Evolutionary conservation across 139 green algal genomes (phyloP), one percentile per base, ranked within the genome.

Genomic region (Choricystis sp.): DNA sequence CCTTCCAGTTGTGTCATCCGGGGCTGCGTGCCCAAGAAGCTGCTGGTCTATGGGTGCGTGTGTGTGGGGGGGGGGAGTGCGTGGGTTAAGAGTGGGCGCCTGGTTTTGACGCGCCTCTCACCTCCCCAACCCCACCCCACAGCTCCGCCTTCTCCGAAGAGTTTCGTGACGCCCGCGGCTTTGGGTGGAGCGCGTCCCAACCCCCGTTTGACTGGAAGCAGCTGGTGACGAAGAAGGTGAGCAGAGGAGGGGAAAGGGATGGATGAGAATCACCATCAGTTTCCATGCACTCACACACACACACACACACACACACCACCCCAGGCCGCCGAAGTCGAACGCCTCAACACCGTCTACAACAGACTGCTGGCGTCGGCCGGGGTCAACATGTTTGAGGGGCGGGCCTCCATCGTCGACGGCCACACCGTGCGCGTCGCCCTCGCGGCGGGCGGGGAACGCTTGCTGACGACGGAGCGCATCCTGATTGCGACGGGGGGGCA

Each of bases 1-100:
- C 26, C n/a, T 19, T 20, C 4, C 60, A 93, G 79, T 16, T 97
- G 93, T 72, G 93, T 99, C 22, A 87, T 99, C 67, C 81, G 93
- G 5, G 93, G 93, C 29, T 99, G 93, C 73, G 92, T 99, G 57
- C 93, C 93, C 26, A 99, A 99, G 78, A 99, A 99, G 81, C 81
- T 99, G 4, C 81, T 99, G 59, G 91, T 98, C 62, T 99, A 93
- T 49, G 87, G 82, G 69, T 80, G 52, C 69, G 74, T 66, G 3
- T 24, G 26, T 23, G 30, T 60, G 56, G 19, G n/a, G 22, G 56
- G n/a, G n/a, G 22, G 56, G n/a, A 60, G 49, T 56, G 49, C 49
- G 29, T 49, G 27, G 5, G 20, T 23, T 63, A 26, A 4, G 20
- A 4, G 40, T 25, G 26, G 40, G 59, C 9, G 23, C 19, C 19